These are phyloP conservation scores for Nakaseomyces delphensis DNA, from an alignment of 1,139 yeast species.

Conservation along the genomic window DNA sequence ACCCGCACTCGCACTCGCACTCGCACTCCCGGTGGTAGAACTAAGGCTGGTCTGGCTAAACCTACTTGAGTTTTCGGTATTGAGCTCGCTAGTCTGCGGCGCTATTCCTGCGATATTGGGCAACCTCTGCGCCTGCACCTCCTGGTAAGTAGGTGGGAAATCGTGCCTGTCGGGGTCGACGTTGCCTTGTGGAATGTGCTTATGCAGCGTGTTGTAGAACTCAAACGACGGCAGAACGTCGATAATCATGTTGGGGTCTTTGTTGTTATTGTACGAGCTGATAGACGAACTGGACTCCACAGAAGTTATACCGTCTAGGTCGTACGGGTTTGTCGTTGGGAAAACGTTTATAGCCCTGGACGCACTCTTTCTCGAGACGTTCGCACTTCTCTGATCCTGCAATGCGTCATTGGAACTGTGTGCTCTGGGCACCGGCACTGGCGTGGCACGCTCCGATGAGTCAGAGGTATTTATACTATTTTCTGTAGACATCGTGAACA, in stretches of 20 bases:
- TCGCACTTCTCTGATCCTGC: constrained; percentile 1
- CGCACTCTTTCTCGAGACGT: background rate
- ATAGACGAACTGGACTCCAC: background rate
- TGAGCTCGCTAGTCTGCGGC: background rate
- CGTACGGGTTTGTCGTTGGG: constrained; percentile 1
- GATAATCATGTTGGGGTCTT: constrained; percentile 8
- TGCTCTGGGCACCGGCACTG: background rate
- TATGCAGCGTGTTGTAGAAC: constrained; percentile 24
- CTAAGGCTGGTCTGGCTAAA: constrained; percentile 7
- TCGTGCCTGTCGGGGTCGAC: constrained; percentile 23
- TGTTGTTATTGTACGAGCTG: background rate
- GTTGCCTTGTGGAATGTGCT: constrained; percentile 26
- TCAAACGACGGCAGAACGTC: constrained; percentile 28
- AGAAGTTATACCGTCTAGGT: background rate
- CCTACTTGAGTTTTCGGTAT: background rate
- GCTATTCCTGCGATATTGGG: background rate
- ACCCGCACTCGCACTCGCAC: constrained; percentile 7
- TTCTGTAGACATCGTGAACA: constrained; percentile 5
- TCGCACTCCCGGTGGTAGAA: background rate
- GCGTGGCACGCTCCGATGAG: background rate
- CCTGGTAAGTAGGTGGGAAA: constrained; percentile 23
- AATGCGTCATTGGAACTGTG: background rate
- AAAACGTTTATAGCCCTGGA: constrained; percentile 1
- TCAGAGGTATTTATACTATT: constrained; percentile 3
- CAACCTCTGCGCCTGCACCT: constrained; percentile 8